Evolutionary conservation across 1,284 basidiomycete genomes (phyloP).

Genomic region (Fomitopsis schrenkii): DNA sequence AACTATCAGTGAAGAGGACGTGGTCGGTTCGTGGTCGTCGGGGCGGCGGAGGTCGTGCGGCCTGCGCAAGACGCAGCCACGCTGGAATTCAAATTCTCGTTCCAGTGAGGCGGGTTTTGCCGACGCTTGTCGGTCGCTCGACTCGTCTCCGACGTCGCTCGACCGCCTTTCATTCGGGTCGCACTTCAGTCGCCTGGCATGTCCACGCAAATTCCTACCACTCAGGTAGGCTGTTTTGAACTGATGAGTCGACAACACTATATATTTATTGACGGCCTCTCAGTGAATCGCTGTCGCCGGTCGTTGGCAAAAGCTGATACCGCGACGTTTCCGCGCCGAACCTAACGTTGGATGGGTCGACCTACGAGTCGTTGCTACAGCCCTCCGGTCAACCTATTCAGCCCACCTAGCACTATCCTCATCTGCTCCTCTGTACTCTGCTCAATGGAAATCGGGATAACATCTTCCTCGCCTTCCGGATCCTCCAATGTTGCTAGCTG

Average conservation of each 20-base stretch:
- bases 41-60: too few relatives aligned
- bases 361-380: not conserved
- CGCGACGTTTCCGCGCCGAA: too few relatives aligned
- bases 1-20: too few relatives aligned
- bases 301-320: too few relatives aligned
- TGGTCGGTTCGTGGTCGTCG: too few relatives aligned
- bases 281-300: too few relatives aligned
- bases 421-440: slow-evolving; percentile 59
- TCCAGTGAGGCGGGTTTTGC: not conserved
- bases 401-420: slow-evolving; percentile 30
- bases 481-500: slow-evolving; percentile 80
- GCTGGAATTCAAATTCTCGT: too few relatives aligned
- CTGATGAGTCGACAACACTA: too few relatives aligned
- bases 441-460: slow-evolving; percentile 60
- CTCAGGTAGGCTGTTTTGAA: not conserved
- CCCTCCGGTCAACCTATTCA: slow-evolving; percentile 19
- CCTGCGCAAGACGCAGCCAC: too few relatives aligned
- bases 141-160: not conserved
- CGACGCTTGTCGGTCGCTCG: not conserved
- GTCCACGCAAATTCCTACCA: not conserved
- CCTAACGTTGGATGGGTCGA: too few relatives aligned
- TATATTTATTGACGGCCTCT: too few relatives aligned
- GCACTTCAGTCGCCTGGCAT: not conserved
- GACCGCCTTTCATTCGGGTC: not conserved
- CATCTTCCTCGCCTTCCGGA: slow-evolving; percentile 66